A percentile compares a stretch with the other conserved stretches of the same genome.
Conservation (phyloP, 2,329 filamentous ascomycete species). For the Epichloe elymi region DNA sequence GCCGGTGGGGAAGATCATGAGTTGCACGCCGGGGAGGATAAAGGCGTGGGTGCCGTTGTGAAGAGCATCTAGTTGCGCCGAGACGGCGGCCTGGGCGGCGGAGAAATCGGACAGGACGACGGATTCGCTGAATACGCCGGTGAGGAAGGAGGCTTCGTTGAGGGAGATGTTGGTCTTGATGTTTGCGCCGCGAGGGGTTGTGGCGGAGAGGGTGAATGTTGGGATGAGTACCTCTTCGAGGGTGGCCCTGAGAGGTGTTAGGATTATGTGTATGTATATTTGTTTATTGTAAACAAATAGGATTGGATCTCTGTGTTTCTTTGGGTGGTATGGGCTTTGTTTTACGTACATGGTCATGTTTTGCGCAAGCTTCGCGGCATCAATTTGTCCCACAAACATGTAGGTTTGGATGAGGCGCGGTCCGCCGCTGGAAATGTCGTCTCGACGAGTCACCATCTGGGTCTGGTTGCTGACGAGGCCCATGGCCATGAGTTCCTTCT, state of each 20-base stretch:
- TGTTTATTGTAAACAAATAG: background rate
- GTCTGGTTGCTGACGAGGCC: slow-evolving; percentile 12
- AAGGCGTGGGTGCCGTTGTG: slow-evolving; percentile 46
- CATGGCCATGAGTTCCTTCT: slow-evolving; percentile 13
- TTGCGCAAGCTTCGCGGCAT: slow-evolving; percentile 37
- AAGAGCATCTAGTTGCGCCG: slow-evolving; percentile 30
- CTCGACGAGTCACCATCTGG: slow-evolving; percentile 4
- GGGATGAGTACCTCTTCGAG: slow-evolving; percentile 55
- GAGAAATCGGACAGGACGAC: slow-evolving; percentile 38
- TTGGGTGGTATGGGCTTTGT: background rate
- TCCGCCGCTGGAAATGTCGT: slow-evolving; percentile 15
- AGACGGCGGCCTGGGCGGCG: slow-evolving; percentile 35
- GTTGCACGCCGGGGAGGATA: slow-evolving; percentile 52
- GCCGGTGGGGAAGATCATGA: slow-evolving; percentile 58
- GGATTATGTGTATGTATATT: background rate
- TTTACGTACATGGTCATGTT: slow-evolving; percentile 47
- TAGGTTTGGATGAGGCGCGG: slow-evolving; percentile 46
- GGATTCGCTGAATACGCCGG: slow-evolving; percentile 52
- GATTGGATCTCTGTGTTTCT: no score
- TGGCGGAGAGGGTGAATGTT: slow-evolving; percentile 51
- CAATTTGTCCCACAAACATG: slow-evolving; percentile 56
- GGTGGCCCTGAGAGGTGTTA: slow-evolving; percentile 29
- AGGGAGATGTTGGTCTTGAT: slow-evolving; percentile 53
- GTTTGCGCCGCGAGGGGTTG: slow-evolving; percentile 32
- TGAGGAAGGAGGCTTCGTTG: slow-evolving; percentile 58